Base-by-base conservation (phyloP, 495 filamentous ascomycete genomes). In the Trichoderma reesei region DNA sequence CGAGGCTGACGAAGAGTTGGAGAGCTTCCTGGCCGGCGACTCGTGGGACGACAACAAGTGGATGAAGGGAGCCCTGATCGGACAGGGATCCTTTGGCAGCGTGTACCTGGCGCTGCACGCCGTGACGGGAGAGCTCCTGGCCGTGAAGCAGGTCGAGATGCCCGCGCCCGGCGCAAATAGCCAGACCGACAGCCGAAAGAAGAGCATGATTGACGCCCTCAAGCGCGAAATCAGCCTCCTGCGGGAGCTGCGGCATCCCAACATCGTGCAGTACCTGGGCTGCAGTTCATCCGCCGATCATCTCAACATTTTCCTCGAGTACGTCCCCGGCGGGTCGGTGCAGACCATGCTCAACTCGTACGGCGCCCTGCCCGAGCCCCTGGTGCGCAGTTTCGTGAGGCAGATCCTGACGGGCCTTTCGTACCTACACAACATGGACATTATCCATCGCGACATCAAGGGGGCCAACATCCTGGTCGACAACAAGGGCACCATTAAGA, bases 231-330 rank as follows among this genome's bases (percentile, higher is more conserved):
- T 99, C 72, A 87, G 88, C 67, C 85, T 99, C 20, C 82, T 99
- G 38, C 90, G 93, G 66, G 95, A 96, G 68, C 86, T 99, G 56
- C 91, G 95, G 66, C 94, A 99, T 69, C 85, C 90, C 46, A 98
- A 99, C 72, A 98, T 99, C 71, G 94, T 99, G 70, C 95, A 96
- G 70, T 99, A 99, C 70, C 86, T 98, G 41, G 94, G 93, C 51
- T 96, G 91, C 59, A 89, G 90, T 69, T 91, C 91, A 41, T 93
- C 96, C 65, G 88, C 91, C 63, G 84, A 90, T 63, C 88, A 96
- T 69, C 85, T 99, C 68, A 99, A 99, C 79, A 99, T 99, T 87
- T 99, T 99, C 86, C 84, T 99, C 69, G 94, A 99, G 75, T 99
- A 99, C 76, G 94, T 99, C 8, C 91, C 94, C 39, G 94, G 94